Conservation (phyloP, 257 asterid genomes). For the Penstemon newberryi region DNA sequence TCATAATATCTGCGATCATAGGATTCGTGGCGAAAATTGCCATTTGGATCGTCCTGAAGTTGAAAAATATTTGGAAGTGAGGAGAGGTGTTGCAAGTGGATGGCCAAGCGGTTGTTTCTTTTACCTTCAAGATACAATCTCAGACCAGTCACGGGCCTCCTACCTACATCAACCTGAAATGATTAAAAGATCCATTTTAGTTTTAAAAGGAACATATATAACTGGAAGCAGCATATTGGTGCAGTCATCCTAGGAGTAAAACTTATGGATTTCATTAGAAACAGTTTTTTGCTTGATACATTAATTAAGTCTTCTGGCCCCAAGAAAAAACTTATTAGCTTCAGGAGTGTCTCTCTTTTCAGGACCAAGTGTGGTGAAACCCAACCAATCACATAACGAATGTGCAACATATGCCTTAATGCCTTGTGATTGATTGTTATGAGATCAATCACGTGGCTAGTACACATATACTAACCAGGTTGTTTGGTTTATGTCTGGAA, state of each 20-base stretch:
- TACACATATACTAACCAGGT: too few relatives aligned
- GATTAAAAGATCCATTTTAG: conserved; percentile 13
- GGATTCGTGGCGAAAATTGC: conserved; percentile 53
- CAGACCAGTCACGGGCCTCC: conserved; percentile 91
- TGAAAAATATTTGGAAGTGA: conserved; percentile 86
- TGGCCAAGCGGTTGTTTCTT: conserved; percentile 89
- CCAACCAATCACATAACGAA: too few relatives aligned
- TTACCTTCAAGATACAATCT: conserved; percentile 91
- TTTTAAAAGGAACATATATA: conserved; percentile 5
- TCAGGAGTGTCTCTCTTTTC: neutral
- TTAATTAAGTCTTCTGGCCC: neutral
- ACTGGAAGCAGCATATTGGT: conserved; percentile 1
- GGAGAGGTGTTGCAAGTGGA: conserved; percentile 92
- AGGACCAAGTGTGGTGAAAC: too few relatives aligned
- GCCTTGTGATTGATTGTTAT: too few relatives aligned
- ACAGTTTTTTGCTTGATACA: neutral
- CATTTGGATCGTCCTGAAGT: conserved; percentile 71
- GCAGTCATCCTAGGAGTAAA: conserved; percentile 2
- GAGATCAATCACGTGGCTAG: too few relatives aligned
- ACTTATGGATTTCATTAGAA: neutral
- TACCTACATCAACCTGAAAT: conserved; percentile 91
- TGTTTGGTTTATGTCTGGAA: too few relatives aligned
- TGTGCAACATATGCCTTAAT: too few relatives aligned
- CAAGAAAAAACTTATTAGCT: neutral
- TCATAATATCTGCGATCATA: conserved; percentile 78